Base-by-base conservation (phyloP, 1,284 basidiomycete species). In the Trametes versicolor region DNA sequence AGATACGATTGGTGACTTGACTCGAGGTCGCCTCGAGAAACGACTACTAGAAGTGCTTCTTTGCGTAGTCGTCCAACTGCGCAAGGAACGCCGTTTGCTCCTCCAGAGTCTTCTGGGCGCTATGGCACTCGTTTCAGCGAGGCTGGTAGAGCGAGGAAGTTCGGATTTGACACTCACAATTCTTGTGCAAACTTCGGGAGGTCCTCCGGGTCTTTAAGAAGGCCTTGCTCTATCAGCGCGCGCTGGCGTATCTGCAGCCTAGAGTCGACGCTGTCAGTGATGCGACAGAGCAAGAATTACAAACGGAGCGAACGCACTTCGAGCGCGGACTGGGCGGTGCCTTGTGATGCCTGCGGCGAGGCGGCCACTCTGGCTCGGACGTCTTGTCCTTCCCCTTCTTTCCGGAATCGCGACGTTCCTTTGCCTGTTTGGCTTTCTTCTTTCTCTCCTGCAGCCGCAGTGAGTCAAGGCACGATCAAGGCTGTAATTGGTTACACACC, bases 161-260 rank as follows among this genome's bases (percentile, higher is more conserved):
- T 12, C 39, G n/a, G 12, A 49, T 1, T 10, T n/a, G 51, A 6
- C 0, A 73, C 88, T 76, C 67, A 91, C 90, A 92, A 91, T 41
- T 85, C 81, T 57, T 82, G 80, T 4, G 90, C 88, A 71, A 92
- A 91, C 6, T 71, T 69, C 4, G 86, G 78, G 3, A 89, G 73
- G 57, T 90, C 83, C 15, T 77, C 78, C 4, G 81, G 78, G 34
- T 74, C 77, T 58, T 80, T 81, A 64, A 92, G 85, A 69, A 87
- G 81, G 9, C 85, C 87, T 1, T 88, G 78, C 48, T 85, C 85
- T 48, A 91, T 79, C 58, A 91, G 80, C 8, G 89, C 90, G 52
- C 78, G 78, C 70, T 87, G 85, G 27, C 90, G 81, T 15, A 80
- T 78, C 5, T 74, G 74, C 34, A 90, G 76, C 65, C 89, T 91